phyloP scores from a whole-genome alignment of 495 filamentous ascomycete genomes.

The Xylaria palmicola region DNA sequence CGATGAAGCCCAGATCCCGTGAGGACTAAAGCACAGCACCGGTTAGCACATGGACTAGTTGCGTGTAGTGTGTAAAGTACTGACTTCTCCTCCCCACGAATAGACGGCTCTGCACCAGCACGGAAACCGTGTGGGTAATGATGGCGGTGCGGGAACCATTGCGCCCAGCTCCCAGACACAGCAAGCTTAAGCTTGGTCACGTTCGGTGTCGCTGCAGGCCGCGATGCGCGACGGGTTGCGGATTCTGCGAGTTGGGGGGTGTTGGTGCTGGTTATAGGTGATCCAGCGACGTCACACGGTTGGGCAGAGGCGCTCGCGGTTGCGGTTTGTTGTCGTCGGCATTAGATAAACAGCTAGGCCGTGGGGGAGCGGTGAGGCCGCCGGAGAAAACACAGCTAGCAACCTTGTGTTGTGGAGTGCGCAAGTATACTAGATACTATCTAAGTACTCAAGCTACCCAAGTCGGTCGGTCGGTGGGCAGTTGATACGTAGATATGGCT shows the following conservation, averaged over 20 bases:
- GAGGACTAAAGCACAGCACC: constrained; percentile 58
- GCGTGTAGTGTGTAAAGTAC: constrained; percentile 21
- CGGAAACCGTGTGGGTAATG: constrained; percentile 80
- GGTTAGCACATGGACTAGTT: constrained; percentile 22
- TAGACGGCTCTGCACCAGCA: constrained; percentile 96
- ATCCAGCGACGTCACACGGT: constrained; percentile 5
- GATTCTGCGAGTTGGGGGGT: neutral
- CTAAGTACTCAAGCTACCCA: no score
- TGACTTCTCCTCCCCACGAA: constrained; percentile 92
- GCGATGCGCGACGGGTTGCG: neutral
- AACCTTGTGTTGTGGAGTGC: constrained; percentile 8
- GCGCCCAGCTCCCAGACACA: constrained; percentile 11
- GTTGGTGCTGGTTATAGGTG: neutral
- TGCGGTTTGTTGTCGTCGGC: neutral
- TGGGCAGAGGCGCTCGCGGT: constrained; percentile 1
- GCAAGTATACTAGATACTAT: neutral
- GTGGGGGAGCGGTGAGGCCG: constrained; percentile 3
- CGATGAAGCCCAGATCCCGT: constrained; percentile 91
- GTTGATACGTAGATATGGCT: no score
- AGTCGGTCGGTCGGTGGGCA: no score
- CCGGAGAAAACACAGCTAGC: neutral
- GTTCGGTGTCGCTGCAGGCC: neutral
- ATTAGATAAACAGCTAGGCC: neutral
- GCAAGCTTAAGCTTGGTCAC: no score
- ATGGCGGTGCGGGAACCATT: constrained; percentile 58